A percentile compares a stretch with the other conserved stretches of the same genome.
These are phyloP conservation scores for Solanum aculeatissimum DNA, from an alignment of 305 asterid genomes.

Conservation along the genomic window DNA sequence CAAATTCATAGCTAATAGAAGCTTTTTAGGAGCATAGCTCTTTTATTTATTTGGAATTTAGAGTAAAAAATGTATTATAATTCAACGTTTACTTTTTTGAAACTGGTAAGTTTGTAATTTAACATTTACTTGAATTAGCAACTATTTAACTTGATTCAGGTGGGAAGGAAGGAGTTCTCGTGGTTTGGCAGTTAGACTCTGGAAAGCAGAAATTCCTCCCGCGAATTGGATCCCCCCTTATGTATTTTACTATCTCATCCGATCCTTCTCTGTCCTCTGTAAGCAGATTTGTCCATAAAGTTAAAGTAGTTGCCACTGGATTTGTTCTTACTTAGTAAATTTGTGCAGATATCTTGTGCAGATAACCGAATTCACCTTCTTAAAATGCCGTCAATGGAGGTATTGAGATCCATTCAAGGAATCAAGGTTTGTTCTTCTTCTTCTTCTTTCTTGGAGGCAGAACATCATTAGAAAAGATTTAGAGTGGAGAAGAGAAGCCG, in stretches of 20 bases:
- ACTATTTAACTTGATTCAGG: slow-evolving; percentile 29
- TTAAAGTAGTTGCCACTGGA: neutral
- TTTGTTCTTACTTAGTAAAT: slow-evolving; percentile 20
- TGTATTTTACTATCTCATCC: slow-evolving; percentile 56
- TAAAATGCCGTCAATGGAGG: slow-evolving; percentile 77
- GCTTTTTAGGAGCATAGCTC: neutral
- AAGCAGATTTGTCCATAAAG: slow-evolving; percentile 16
- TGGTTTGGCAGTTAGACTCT: slow-evolving; percentile 90
- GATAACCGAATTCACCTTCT: slow-evolving; percentile 74
- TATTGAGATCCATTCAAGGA: slow-evolving; percentile 66
- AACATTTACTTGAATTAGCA: neutral
- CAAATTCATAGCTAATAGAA: neutral
- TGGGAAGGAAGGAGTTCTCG: slow-evolving; percentile 93
- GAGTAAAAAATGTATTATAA: neutral
- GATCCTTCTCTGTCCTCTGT: slow-evolving; percentile 80
- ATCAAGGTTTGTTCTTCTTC: slow-evolving; percentile 50
- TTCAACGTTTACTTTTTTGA: neutral
- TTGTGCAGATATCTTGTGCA: slow-evolving; percentile 86
- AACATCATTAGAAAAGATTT: neutral
- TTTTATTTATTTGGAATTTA: neutral
- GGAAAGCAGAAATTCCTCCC: slow-evolving; percentile 86
- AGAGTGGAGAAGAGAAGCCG: neutral
- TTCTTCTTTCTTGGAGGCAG: neutral
- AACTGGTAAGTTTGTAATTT: neutral
- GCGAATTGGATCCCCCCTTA: slow-evolving; percentile 77